Evolutionary conservation across 441 rosid species (phyloP).

Genomic region (Mallotus japonicus): DNA sequence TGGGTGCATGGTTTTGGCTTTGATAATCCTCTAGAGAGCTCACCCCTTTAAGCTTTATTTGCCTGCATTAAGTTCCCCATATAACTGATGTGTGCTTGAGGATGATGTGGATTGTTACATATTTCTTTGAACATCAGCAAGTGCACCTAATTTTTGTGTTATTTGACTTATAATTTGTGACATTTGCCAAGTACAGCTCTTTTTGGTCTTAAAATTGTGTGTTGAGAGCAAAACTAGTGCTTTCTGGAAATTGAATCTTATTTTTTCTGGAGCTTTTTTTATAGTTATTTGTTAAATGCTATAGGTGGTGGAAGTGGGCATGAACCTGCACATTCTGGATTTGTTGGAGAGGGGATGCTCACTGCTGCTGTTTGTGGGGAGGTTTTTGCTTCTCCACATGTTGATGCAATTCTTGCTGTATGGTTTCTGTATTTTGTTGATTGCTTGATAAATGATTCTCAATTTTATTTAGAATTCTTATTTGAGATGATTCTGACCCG

Average conservation of each 20-base stretch:
- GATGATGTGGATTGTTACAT: too few relatives aligned
- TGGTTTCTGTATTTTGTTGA: constrained; percentile 24
- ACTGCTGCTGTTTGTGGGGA: constrained; percentile 97
- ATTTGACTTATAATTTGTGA: not conserved
- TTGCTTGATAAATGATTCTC: not conserved
- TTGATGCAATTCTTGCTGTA: constrained; percentile 95
- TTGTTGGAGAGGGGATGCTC: constrained; percentile 99
- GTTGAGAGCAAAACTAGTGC: not conserved
- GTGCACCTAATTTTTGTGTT: not conserved
- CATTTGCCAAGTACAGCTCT: not conserved
- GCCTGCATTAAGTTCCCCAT: too few relatives aligned
- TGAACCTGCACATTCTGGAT: constrained; percentile 98
- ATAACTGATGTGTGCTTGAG: too few relatives aligned
- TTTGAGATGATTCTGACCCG: constrained; percentile 3
- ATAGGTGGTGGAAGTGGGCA: constrained; percentile 99
- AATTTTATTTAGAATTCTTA: not conserved
- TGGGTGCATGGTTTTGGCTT: too few relatives aligned
- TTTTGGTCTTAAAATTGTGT: not conserved
- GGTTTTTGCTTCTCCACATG: constrained; percentile 88
- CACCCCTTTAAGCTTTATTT: too few relatives aligned
- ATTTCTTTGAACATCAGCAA: not conserved
- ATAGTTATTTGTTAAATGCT: constrained; percentile 8
- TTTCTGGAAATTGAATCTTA: not conserved
- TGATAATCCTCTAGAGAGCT: too few relatives aligned
- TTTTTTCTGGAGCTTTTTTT: not conserved